phyloP scores from a whole-genome alignment of 176 grass and related monocot species.

The Paspalum notatum region DNA sequence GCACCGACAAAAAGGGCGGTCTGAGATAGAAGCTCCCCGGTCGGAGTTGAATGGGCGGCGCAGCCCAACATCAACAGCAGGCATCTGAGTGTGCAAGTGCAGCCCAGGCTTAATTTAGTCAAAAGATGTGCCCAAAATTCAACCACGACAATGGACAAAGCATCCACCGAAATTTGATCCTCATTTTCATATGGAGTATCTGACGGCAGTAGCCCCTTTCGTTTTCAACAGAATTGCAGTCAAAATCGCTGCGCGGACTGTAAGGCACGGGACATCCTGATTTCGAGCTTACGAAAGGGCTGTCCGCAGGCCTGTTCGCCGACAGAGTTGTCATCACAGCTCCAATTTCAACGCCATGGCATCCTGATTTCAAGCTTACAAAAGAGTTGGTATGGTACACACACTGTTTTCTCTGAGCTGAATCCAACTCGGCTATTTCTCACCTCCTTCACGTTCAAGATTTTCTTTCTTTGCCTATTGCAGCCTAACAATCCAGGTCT shows the following conservation, averaged over 20 bases:
- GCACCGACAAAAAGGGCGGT: not conserved
- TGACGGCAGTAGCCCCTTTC: not conserved
- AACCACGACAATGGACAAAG: not conserved
- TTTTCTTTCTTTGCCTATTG: too few relatives aligned
- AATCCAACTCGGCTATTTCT: too few relatives aligned
- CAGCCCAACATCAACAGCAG: not conserved
- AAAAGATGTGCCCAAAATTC: constrained; percentile 20
- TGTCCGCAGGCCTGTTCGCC: too few relatives aligned
- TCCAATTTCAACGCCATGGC: too few relatives aligned
- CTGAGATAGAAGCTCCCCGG: not conserved
- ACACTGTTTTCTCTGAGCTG: too few relatives aligned
- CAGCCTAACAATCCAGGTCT: too few relatives aligned
- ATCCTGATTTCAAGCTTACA: too few relatives aligned
- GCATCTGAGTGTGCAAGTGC: not conserved
- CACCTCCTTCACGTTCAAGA: too few relatives aligned
- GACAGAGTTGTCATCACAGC: too few relatives aligned
- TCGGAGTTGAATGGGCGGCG: constrained; percentile 11
- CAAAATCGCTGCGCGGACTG: not conserved
- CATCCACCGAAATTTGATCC: not conserved
- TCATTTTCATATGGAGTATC: not conserved
- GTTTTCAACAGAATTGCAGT: not conserved
- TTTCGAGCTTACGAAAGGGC: too few relatives aligned
- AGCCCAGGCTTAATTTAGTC: not conserved
- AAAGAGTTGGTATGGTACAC: too few relatives aligned
- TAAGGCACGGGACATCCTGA: not conserved